Conservation (phyloP, 2,329 filamentous ascomycete genomes). For the Verticillium nubilum region DNA sequence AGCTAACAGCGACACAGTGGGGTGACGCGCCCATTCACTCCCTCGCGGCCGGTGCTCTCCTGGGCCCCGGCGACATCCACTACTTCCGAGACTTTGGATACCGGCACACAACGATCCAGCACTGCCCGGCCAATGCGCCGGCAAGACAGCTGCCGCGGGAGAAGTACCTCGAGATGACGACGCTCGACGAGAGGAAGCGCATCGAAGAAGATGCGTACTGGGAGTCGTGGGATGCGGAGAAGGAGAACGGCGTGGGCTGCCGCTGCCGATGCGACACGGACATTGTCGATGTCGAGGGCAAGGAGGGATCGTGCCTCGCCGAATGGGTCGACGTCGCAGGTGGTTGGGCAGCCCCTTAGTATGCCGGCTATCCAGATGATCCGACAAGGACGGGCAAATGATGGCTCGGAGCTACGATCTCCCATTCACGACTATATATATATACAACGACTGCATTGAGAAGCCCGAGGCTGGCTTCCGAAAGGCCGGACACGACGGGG, state of each 20-base stretch:
- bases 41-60: conserved; percentile 82
- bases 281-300: conserved; percentile 95
- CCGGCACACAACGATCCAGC: conserved; percentile 96
- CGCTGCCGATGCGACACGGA: conserved; percentile 96
- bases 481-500: not conserved
- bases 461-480: not conserved
- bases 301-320: conserved; percentile 87
- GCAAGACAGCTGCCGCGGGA: conserved; percentile 75
- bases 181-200: conserved; percentile 73
- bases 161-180: conserved; percentile 79
- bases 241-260: conserved; percentile 96
- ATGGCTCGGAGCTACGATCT: not conserved
- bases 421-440: not conserved
- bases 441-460: not conserved
- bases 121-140: conserved; percentile 94
- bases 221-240: conserved; percentile 78
- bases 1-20: conserved; percentile 57
- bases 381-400: not conserved
- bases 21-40: conserved; percentile 98
- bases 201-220: conserved; percentile 95
- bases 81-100: conserved; percentile 99
- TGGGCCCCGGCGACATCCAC: conserved; percentile 80
- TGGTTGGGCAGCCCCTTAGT: conserved; percentile 62
- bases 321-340: conserved; percentile 98
- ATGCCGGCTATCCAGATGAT: not conserved